Evolutionary conservation across 73 alveolate species (phyloP), one percentile per base, ranked within the genome.

Genomic region (Symbiodinium pilosum): DNA sequence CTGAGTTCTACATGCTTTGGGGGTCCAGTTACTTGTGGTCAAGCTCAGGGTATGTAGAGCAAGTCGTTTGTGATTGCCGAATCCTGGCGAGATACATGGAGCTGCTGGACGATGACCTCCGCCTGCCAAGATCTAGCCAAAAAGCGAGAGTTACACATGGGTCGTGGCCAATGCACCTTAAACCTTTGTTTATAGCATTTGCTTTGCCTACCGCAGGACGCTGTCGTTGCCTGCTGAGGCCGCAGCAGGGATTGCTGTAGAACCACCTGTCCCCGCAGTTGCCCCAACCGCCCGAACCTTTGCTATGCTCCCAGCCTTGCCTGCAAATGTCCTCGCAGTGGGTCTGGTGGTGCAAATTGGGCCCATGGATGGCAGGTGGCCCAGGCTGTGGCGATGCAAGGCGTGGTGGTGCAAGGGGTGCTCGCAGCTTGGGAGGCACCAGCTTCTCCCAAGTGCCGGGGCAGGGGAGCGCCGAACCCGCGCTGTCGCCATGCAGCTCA

Each of bases 361-460:
- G 32, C 34, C 73, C 73, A 56, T 8, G 59, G 59, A 14, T 47
- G 59, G 59, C 21, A 6, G 6, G 59, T 6, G 59, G 59, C 59
- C 21, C 59, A 9, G 59, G 59, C 59, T 6, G 21, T 47, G 59
- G 59, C 59, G 59, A 14, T 47, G 59, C 14, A 14, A 47, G 77
- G 36, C 12, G 18, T 59, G 77, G 77, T 59, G 77, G 77, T 24
- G 77, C 36, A 24, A 36, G 39, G 77, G 36, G 77, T 14, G 77
- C 77, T 59, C 77, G 39, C 77, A 36, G 77, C 77, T 24, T 59
- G 77, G 77, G 77, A 59, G 77, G 77, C 77, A 59, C 77, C 77
- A 59, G 36, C 77, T 59, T 59, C 77, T 59, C 77, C 77, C 77
- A 59, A 59, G 77, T 8, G 39, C 39, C 39, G 77, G 75, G 75